Percentiles rank a stretch among this genome's conserved stretches.
These are phyloP conservation scores for Solanum hybrid DNA, from an alignment of 305 asterid species.

Conservation along the genomic window DNA sequence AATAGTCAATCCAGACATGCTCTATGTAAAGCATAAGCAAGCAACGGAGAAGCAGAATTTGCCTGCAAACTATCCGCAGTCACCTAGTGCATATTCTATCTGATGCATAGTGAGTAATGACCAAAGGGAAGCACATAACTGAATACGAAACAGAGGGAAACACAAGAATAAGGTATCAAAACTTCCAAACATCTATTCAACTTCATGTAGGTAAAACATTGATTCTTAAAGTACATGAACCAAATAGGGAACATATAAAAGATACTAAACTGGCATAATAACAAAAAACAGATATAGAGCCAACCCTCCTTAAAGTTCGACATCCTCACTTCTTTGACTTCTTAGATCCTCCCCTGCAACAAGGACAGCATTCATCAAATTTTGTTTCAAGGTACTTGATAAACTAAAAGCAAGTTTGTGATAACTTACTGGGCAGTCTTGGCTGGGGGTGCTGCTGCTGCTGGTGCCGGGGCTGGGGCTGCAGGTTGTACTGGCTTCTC, in stretches of 20 bases:
- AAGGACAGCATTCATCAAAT: background rate
- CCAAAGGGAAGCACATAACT: background rate
- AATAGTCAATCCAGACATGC: rapidly evolving
- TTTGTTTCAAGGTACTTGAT: background rate
- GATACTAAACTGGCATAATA: slow-evolving; percentile 16
- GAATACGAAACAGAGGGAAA: background rate
- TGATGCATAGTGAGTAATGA: background rate
- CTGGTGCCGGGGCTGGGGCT: background rate
- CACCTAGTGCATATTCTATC: background rate
- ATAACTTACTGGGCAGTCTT: slow-evolving; percentile 36
- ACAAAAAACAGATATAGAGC: slow-evolving; percentile 2
- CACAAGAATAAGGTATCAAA: background rate
- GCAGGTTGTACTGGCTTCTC: slow-evolving; percentile 30
- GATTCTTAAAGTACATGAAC: slow-evolving; percentile 17
- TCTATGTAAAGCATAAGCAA: background rate
- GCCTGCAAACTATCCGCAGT: background rate
- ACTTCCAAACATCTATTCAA: background rate
- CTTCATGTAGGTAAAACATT: slow-evolving; percentile 15
- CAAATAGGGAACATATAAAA: slow-evolving; percentile 10
- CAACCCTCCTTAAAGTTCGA: background rate
- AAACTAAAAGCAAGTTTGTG: background rate
- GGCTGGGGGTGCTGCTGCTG: slow-evolving; percentile 20
- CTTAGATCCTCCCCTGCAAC: slow-evolving; percentile 41
- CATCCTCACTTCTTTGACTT: slow-evolving; percentile 45
- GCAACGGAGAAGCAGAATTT: background rate